Base-by-base conservation (phyloP, 352 stramenopile genomes). In the Globisporangium alternatum region DNA sequence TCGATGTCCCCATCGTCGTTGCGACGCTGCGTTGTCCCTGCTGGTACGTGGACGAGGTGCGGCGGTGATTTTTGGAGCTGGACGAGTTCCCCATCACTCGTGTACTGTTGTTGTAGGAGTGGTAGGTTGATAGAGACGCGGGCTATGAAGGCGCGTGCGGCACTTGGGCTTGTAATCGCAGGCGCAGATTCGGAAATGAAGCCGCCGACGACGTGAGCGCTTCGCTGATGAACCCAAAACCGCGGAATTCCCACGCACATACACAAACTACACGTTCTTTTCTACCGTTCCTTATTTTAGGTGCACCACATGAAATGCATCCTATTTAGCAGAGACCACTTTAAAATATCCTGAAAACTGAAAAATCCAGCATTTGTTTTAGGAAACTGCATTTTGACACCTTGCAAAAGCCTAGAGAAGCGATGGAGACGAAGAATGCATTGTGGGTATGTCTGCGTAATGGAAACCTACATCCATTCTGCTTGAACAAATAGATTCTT, bases 51-150 rank as follows among this genome's bases (percentile, higher is more conserved):
- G 22, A 15, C 19, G 47, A 55, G 43, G 39, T 48, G 44, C 9
- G 48, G 21, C 35, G 31, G 9, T 37, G 22, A 8, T 22, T 33
- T 15, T 8, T 53, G 17, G 31, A 25, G 54, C 54, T 78, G 7
- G 72, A 49, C 17, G 70, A 76, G 64, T 67, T 81, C 35, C 71
- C 74, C 74, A 79, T 81, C 47, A 33, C 8, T 13, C 37, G 60
- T 9, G 41, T 41, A 3, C 12, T 13, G 12, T 10, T 22, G 21
- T 57, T n/a, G 13, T 33, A 12, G 19, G 13, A 30, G 48, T 5
- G 48, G 47, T 35, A 15, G 25, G 35, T 13, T n/a, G 30, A 61
- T 28, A 47, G 5, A 28, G 25, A 28, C 25, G 25, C 25, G 25
- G 25, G 25, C 25, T 28, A 28, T 28, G 25, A 10, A 19, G 7